These are phyloP conservation scores for Cyclotella baltica DNA, from an alignment of 108 stramenopile species.

Conservation along the genomic window DNA sequence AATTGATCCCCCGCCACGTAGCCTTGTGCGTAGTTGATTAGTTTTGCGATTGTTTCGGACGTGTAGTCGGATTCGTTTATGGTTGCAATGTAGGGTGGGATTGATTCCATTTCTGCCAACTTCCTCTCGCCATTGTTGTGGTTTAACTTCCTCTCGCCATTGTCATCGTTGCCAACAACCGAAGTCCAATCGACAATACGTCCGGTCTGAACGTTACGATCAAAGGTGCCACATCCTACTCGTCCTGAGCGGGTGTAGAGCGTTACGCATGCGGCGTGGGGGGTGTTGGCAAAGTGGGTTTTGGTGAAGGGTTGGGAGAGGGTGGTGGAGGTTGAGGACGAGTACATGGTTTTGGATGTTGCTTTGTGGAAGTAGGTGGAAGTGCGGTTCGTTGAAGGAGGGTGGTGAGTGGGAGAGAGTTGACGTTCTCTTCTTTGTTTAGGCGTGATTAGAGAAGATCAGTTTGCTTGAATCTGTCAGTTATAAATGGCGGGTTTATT, in stretches of 20 bases:
- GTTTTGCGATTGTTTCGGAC: constrained; percentile 42
- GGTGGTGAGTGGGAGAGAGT: too few relatives aligned
- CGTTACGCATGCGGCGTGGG: constrained; percentile 75
- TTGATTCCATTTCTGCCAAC: background rate
- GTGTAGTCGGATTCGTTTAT: constrained; percentile 72
- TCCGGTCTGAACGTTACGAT: constrained; percentile 62
- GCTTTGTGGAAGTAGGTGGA: too few relatives aligned
- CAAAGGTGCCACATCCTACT: constrained; percentile 78
- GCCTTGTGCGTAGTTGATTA: constrained; percentile 39
- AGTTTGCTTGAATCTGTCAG: too few relatives aligned
- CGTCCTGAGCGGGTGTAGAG: constrained; percentile 81
- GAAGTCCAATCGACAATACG: constrained; percentile 53
- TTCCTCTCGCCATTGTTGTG: constrained; percentile 2
- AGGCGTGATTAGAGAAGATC: too few relatives aligned
- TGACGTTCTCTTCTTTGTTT: too few relatives aligned
- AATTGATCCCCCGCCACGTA: constrained; percentile 30
- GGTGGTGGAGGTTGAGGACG: constrained; percentile 20
- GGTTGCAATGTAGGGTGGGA: constrained; percentile 73
- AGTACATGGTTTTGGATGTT: background rate
- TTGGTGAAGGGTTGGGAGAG: constrained; percentile 70
- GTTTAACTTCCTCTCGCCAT: background rate
- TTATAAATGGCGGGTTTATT: too few relatives aligned
- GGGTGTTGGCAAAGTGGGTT: constrained; percentile 55
- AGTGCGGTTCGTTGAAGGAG: too few relatives aligned
- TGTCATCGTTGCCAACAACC: constrained; percentile 21